Conservation (phyloP, 2,329 filamentous ascomycete species). For the Ophiocordyceps sinensis region DNA sequence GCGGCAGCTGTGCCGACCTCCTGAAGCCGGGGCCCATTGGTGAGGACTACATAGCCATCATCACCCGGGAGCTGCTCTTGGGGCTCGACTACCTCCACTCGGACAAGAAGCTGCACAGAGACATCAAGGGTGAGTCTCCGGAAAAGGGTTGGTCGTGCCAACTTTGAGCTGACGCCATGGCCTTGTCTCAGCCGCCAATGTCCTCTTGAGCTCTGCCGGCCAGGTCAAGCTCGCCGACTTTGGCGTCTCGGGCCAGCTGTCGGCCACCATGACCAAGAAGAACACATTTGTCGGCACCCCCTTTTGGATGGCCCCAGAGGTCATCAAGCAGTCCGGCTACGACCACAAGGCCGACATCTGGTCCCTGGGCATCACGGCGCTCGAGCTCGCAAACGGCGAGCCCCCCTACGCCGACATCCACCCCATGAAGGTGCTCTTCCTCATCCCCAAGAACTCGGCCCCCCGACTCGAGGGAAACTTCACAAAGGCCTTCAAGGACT, state of each 20-base stretch:
- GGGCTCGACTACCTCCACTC: conserved; percentile 86
- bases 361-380: conserved; percentile 87
- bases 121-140: conserved; percentile 68
- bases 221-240: conserved; percentile 97
- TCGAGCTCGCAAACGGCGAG: conserved; percentile 83
- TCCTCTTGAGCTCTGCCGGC: conserved; percentile 75
- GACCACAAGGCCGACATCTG: conserved; percentile 97
- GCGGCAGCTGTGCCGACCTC: conserved; percentile 87
- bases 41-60: conserved; percentile 95
- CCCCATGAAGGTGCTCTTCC: conserved; percentile 94
- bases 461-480: conserved; percentile 71
- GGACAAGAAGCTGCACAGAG: conserved; percentile 90
- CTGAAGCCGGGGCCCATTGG: conserved; percentile 86
- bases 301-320: conserved; percentile 99
- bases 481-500: conserved; percentile 71
- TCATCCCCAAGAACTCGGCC: conserved; percentile 89
- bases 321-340: conserved; percentile 96
- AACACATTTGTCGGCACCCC: conserved; percentile 97
- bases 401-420: conserved; percentile 94
- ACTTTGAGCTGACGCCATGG: conserved; percentile 1
- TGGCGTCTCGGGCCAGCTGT: conserved; percentile 88
- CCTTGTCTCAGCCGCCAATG: conserved; percentile 59
- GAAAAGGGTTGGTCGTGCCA: too few species aligned
- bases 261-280: conserved; percentile 98
- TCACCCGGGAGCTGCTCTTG: conserved; percentile 75